Evolutionary conservation across 2,329 filamentous ascomycete species (phyloP), one percentile per base, ranked within the genome.

Genomic region (Knoxdaviesia capensis): DNA sequence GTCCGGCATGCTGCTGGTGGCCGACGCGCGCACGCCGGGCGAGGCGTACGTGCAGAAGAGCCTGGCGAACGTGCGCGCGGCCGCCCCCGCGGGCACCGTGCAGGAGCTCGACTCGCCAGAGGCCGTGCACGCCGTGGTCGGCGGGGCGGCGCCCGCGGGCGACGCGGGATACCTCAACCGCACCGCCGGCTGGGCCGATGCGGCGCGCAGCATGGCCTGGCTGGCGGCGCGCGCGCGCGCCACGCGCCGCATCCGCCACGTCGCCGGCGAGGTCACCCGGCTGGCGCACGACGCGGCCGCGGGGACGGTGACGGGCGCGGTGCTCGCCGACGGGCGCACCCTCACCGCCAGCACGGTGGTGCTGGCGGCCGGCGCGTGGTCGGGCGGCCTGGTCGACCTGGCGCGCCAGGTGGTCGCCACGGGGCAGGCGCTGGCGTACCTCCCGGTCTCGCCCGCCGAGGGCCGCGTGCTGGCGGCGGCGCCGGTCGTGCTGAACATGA

Each of bases 321-420:
- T 59, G n/a, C 58, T 81, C 7, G 51, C 52, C 2, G 59, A 70
- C 46, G 67, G 65, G 1, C 56, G 56, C 6, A 60, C 54, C 7
- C 48, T 84, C 6, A 60, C 59, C 4, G 82, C 80, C 2, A 80
- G 84, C 45, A 65, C 93, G 6, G 77, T 82, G 33, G 65, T 94
- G 43, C 67, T 93, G 3, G 86, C 88, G 0, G 77, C 86, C 0
- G 88, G 88, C 10, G 86, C 88, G 5, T 96, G 88, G 87, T 84
- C 82, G 2, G 72, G 77, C 3, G 68, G 71, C 1, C 66, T 94
- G 28, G 61, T 94, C 43, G 81, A 94, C 56, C 64, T 94, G 1
- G 66, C 77, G 39, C 83, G 84, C 30, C 72, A 81, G 38, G 77
- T 77, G 35, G 71, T 80, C 48, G 81, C 87, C 3, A 93, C 85